Percentiles rank a stretch among this genome's conserved stretches.
These are phyloP conservation scores for Euphorbia lathyris DNA, from an alignment of 345 rosid species.

Conservation along the genomic window DNA sequence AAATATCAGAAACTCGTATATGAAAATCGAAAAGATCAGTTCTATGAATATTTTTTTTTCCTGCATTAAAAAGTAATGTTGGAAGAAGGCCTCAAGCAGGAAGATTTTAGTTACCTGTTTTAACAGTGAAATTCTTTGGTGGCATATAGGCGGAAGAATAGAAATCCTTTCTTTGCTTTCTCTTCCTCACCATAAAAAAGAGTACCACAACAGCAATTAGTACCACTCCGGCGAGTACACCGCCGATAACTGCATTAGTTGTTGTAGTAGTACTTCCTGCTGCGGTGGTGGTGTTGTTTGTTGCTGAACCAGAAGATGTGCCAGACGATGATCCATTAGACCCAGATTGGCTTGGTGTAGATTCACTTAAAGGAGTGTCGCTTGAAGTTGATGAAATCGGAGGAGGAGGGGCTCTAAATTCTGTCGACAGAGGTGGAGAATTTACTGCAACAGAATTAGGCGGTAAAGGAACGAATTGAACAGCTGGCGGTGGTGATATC, in stretches of 20 bases:
- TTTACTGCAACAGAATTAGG: not conserved
- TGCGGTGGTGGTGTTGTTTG: not conserved
- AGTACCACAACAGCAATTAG: conserved; percentile 49
- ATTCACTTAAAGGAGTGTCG: conserved; percentile 18
- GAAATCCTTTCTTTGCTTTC: conserved; percentile 38
- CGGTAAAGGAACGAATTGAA: conserved; percentile 8
- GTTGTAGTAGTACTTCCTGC: conserved; percentile 7
- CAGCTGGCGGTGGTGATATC: conserved; percentile 10
- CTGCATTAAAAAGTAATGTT: too few relatives aligned
- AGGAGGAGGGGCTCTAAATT: conserved; percentile 9
- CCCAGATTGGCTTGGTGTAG: conserved; percentile 21
- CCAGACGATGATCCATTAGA: conserved; percentile 13
- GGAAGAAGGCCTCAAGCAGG: not conserved
- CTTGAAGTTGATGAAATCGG: conserved; percentile 6
- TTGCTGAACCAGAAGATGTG: not conserved
- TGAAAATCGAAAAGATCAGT: too few relatives aligned
- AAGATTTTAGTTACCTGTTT: conserved; percentile 41
- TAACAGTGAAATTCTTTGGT: conserved; percentile 38
- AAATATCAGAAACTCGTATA: too few relatives aligned
- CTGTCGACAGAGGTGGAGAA: conserved; percentile 11
- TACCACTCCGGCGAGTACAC: conserved; percentile 44
- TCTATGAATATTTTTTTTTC: too few relatives aligned
- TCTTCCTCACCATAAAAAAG: conserved; percentile 38
- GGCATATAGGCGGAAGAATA: conserved; percentile 43
- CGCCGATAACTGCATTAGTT: conserved; percentile 30